Base-by-base conservation (phyloP, 768 basidiomycete species). In the Boletus subparvulus region DNA sequence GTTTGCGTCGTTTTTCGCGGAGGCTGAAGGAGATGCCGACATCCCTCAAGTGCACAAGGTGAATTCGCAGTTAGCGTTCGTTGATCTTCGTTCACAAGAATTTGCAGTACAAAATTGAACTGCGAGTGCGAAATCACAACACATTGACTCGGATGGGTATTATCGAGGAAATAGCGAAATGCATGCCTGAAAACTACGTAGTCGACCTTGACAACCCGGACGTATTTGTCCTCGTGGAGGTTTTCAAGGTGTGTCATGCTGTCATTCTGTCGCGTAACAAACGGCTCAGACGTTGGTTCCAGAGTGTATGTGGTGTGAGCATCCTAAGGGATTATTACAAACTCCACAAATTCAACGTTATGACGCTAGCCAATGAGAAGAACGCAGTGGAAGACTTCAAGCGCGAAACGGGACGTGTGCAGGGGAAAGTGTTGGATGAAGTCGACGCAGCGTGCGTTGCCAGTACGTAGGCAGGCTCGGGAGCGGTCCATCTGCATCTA, bases 291-390 rank as follows among this genome's bases (percentile, higher is more conserved):
- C 28, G 42, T 17, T 16, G 54, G n/a, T 3, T 52, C 32, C 64
- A 92, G 90, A 85, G 83, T 59, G 75, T 88, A 0, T 92, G 89
- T 61, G 88, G 92, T 3, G 75, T 93, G 28, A 84, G 89, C 52
- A 73, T 93, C 26, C 84, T 92, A 5, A 78, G 81, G 62, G 82
- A 88, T 57, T 92, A 92, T 65, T 86, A 91, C 61, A 74, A 74
- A 30, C 73, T 84, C 33, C 82, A 84, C 53, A 92, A 88, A 63
- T 93, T 88, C 77, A 93, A 93, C 61, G 84, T 90, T 4, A 82
- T 85, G 78, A 85, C 86, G 68, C 78, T 92, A 45, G 87, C 86
- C 1, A 83, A 80, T 51, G 65, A 71, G 35, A 80, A 74, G 65
- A 78, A 80, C 30, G 70, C 60, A 4, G 67, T 72, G 21, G 72